Evolutionary conservation across 202 grass and related monocot genomes (phyloP).

Genomic region (Tripidium arundinaceum): DNA sequence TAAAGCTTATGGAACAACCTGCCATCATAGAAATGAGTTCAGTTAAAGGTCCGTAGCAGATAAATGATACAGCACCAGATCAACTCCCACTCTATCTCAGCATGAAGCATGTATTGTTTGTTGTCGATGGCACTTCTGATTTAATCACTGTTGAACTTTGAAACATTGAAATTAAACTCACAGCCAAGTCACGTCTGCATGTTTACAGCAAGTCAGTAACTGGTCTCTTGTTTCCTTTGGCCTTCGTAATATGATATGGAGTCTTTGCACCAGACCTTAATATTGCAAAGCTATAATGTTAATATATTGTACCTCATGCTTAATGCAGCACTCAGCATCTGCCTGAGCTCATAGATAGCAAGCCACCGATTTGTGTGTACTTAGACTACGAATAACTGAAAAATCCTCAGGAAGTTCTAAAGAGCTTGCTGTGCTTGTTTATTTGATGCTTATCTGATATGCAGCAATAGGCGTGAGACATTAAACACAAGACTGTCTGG

Average conservation of each 20-base stretch:
- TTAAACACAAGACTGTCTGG: background rate
- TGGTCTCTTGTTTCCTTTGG: background rate
- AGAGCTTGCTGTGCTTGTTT: background rate
- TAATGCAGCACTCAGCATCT: background rate
- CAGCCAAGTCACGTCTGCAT: background rate
- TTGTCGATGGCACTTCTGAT: background rate
- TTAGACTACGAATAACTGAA: background rate
- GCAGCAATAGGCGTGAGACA: background rate
- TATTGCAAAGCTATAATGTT: background rate
- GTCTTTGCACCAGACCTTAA: background rate
- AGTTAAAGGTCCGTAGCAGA: background rate
- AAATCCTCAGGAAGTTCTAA: background rate
- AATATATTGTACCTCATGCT: background rate
- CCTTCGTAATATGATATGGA: no score
- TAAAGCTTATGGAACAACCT: background rate
- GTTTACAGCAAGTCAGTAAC: background rate
- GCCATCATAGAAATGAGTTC: background rate
- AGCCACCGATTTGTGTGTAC: background rate
- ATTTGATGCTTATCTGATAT: conserved; percentile 7
- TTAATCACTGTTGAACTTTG: background rate
- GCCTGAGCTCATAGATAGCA: background rate
- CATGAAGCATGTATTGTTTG: background rate
- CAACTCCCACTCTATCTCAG: background rate
- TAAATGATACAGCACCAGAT: background rate
- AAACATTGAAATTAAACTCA: background rate